Conservation (phyloP, 2,329 filamentous ascomycete species). For the Aspergillus sp. region DNA sequence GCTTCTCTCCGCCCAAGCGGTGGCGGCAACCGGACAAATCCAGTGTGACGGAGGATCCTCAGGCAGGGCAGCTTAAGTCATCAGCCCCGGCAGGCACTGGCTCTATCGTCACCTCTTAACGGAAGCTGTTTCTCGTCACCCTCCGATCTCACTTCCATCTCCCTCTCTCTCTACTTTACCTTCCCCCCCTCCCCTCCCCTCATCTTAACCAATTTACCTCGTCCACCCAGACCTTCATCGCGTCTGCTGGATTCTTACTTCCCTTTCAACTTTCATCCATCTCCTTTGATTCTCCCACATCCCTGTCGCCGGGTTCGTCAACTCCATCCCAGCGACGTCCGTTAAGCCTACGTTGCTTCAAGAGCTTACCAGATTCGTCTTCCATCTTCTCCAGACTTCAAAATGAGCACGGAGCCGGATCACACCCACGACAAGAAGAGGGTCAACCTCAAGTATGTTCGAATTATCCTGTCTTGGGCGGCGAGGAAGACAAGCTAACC, state of each 20-base stretch:
- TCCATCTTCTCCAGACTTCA: conserved; percentile 38
- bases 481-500: conserved; percentile 40
- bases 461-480: conserved; percentile 9
- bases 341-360: conserved; percentile 24
- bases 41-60: conserved; percentile 13
- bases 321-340: conserved; percentile 17
- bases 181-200: conserved; percentile 6
- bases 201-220: not conserved
- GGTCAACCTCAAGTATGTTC: conserved; percentile 74
- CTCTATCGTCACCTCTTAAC: conserved; percentile 41
- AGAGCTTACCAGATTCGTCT: conserved; percentile 26
- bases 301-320: conserved; percentile 18
- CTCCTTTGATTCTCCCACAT: conserved; percentile 7
- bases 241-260: conserved; percentile 14
- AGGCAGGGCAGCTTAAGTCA: conserved; percentile 30
- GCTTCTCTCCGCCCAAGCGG: conserved; percentile 35
- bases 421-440: conserved; percentile 70
- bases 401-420: conserved; percentile 69
- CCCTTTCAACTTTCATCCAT: conserved; percentile 9
- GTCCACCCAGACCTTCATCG: conserved; percentile 14
- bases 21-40: conserved; percentile 19
- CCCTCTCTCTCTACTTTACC: conserved; percentile 10
- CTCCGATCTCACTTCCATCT: conserved; percentile 27
- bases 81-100: conserved; percentile 14
- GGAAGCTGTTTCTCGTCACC: conserved; percentile 30